Evolutionary conservation across 225 moss, liverwort and hornwort species (phyloP).

Genomic region (Thuidium tamariscinum): DNA sequence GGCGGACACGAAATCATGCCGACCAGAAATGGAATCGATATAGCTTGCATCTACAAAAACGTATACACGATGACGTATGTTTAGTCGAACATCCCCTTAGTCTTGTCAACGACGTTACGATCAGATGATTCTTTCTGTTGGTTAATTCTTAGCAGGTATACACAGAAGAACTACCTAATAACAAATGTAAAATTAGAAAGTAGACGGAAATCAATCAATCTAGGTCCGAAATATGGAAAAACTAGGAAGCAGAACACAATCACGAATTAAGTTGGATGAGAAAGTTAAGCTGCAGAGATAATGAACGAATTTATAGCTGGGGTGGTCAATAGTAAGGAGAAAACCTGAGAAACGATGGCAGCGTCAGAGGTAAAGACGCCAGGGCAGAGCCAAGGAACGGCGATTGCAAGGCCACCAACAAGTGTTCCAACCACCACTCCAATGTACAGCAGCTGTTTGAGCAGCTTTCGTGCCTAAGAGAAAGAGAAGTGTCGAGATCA

Average conservation of each 20-base stretch:
- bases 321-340: background rate
- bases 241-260: background rate
- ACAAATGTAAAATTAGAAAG: background rate
- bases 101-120: background rate
- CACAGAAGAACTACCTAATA: background rate
- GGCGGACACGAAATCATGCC: constrained; percentile 54
- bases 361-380: constrained; percentile 53
- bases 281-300: background rate
- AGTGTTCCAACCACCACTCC: constrained; percentile 49
- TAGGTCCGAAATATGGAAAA: background rate
- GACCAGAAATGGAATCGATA: constrained; percentile 56
- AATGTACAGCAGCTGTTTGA: constrained; percentile 46
- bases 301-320: background rate
- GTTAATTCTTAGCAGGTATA: background rate
- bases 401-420: constrained; percentile 37
- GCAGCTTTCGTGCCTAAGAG: constrained; percentile 50
- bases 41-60: constrained; percentile 53
- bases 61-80: background rate
- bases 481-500: background rate
- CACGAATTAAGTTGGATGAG: background rate
- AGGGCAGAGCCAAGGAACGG: constrained; percentile 65
- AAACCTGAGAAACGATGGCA: constrained; percentile 53
- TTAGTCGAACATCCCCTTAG: background rate
- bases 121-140: background rate
- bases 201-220: background rate